Evolutionary conservation across 2,329 filamentous ascomycete species (phyloP).

Genomic region (Beauveria varroae): DNA sequence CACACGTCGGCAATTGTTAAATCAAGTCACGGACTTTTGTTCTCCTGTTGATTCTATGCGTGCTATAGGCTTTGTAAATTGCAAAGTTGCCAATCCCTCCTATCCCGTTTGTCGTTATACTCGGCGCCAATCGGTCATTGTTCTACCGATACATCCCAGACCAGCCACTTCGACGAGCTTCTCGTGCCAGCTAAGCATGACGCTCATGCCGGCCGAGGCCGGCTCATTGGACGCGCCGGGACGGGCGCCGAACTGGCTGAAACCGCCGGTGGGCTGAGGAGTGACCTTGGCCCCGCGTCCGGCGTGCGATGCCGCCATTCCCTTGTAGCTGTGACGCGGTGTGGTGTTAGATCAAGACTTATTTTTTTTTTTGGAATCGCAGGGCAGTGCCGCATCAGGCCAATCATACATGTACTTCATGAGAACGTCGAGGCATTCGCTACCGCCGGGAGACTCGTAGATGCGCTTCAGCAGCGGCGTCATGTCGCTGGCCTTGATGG

Average conservation of each 20-base stretch:
- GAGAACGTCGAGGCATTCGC: conserved; percentile 80
- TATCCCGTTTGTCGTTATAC: conserved; percentile 29
- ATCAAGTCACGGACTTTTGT: neutral
- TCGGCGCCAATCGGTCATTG: conserved; percentile 93
- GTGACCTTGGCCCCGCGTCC: conserved; percentile 34
- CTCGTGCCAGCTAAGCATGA: conserved; percentile 96
- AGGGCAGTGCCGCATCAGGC: too few species aligned
- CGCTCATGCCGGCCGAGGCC: conserved; percentile 86
- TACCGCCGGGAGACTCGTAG: conserved; percentile 69
- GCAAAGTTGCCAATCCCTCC: neutral
- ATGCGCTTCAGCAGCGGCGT: conserved; percentile 77
- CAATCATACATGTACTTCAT: conserved; percentile 88
- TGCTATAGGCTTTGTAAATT: neutral
- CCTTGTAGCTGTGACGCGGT: conserved; percentile 67
- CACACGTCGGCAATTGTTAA: neutral
- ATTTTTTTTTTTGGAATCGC: too few species aligned
- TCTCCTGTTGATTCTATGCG: neutral
- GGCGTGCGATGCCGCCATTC: conserved; percentile 52
- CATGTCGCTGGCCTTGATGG: conserved; percentile 95
- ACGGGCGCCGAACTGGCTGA: conserved; percentile 66
- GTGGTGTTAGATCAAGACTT: neutral
- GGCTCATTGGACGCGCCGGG: conserved; percentile 53
- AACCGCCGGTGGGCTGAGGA: conserved; percentile 72
- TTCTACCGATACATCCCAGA: conserved; percentile 81
- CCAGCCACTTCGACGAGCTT: conserved; percentile 94